Evolutionary conservation across 306 rosid species (phyloP), one percentile per base, ranked within the genome.

Genomic region (Potentilla sterilis): DNA sequence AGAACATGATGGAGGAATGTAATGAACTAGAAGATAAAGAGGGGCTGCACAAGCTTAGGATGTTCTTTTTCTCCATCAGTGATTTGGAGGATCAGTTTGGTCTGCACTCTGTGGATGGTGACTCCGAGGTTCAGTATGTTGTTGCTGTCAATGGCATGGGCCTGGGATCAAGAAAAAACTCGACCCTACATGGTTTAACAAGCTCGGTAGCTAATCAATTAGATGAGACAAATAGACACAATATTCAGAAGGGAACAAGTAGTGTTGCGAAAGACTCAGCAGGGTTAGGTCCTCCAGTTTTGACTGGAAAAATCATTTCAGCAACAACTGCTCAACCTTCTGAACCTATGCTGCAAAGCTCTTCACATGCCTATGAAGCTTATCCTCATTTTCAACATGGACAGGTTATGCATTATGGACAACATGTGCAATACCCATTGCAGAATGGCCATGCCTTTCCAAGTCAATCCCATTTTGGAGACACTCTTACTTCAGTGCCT

Each of bases 91-190:
- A 87, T 67, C 91, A 84, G 58, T 88, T 80, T 84, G 79, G 91
- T 73, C 74, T 88, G 68, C 73, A 85, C 57, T 79, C 77, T 70
- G 58, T 88, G 78, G 93, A 89, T 78, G 86, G 85, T 81, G 91
- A 91, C 80, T 87, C 93, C 18, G 93, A 82, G 83, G 78, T 80
- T 70, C 93, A 88, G 59, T 91, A 84, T 80, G 85, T 91, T 72
- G 88, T 88, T 48, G 96, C 96, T 80, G 93, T 91, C 73, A 91
- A 91, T 83, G 91, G 96, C 65, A 87, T 88, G 87, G 91, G 87
- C 78, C 74, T 84, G 51, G 90, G 83, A 59, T 82, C 88, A 13
- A 88, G 96, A 78, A 85, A 83, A 75, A 77, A 41, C 71, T 85
- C 83, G n/a, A 80, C 61, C 62, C 71, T 73, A 70, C 81, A 70